These are phyloP conservation scores for Biscogniauxia marginata DNA, from an alignment of 2,329 filamentous ascomycete species.

Conservation along the genomic window DNA sequence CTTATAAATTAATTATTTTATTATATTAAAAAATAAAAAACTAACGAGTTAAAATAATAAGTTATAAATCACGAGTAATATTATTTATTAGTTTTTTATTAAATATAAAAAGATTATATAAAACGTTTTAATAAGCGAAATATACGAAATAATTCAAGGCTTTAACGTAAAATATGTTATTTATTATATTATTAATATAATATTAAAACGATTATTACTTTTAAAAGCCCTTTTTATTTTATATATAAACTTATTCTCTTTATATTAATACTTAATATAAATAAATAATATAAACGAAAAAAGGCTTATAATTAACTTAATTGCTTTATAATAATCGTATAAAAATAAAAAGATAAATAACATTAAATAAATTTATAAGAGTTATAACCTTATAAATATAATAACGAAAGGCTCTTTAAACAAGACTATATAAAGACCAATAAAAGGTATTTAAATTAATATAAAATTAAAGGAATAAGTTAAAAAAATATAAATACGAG, in stretches of 20 bases:
- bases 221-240: neutral
- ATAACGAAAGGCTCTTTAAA: neutral
- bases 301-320: neutral
- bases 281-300: neutral
- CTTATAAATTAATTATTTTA: too few relatives aligned
- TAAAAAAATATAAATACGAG: too few relatives aligned
- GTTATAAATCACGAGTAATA: neutral
- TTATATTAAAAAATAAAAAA: too few relatives aligned
- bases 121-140: neutral
- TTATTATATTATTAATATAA: neutral
- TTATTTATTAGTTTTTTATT: conserved; percentile 4
- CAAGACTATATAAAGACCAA: too few relatives aligned
- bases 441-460: too few relatives aligned
- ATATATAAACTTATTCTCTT: too few relatives aligned
- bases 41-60: too few relatives aligned
- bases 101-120: conserved; percentile 3
- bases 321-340: neutral
- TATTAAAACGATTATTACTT: neutral
- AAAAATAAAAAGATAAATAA: neutral
- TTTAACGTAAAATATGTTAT: neutral
- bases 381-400: neutral
- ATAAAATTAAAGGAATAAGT: too few relatives aligned
- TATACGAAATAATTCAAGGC: neutral
- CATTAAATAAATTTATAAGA: neutral
- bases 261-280: neutral